Evolutionary conservation across 768 basidiomycete genomes (phyloP).

Genomic region (Pulveroboletus sp.): DNA sequence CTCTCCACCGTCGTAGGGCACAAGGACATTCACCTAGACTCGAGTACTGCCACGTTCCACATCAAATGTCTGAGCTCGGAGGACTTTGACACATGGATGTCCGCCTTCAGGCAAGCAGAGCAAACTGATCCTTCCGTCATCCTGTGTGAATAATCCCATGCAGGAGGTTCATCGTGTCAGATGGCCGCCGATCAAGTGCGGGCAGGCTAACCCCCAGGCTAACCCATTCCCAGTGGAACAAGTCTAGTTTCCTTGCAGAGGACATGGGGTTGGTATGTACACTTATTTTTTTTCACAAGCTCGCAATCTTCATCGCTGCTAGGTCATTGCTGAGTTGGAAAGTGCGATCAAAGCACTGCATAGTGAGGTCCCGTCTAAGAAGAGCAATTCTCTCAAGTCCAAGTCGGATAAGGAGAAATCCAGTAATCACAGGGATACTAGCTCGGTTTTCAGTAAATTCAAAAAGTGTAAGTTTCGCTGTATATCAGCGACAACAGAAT

Average conservation of each 20-base stretch:
- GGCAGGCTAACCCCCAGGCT: slow-evolving; percentile 36
- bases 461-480: slow-evolving; percentile 45
- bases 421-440: slow-evolving; percentile 29
- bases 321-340: slow-evolving; percentile 63
- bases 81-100: slow-evolving; percentile 74
- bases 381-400: slow-evolving; percentile 27
- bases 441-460: slow-evolving; percentile 52
- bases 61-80: slow-evolving; percentile 68
- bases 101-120: slow-evolving; percentile 57
- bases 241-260: slow-evolving; percentile 50
- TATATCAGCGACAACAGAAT: neutral
- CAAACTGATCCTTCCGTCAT: slow-evolving; percentile 3
- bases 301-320: slow-evolving; percentile 1
- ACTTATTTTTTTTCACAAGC: slow-evolving; percentile 1
- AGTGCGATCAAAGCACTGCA: slow-evolving; percentile 42
- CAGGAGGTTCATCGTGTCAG: slow-evolving; percentile 57
- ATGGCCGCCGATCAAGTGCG: slow-evolving; percentile 35
- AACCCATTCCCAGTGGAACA: slow-evolving; percentile 43
- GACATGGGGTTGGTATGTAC: slow-evolving; percentile 60
- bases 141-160: slow-evolving; percentile 15
- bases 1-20: slow-evolving; percentile 69
- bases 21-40: slow-evolving; percentile 79
- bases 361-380: slow-evolving; percentile 38
- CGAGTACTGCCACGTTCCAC: slow-evolving; percentile 73
- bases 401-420: slow-evolving; percentile 46